Evolutionary conservation across 2,329 filamentous ascomycete species (phyloP), one percentile per base, ranked within the genome.

Genomic region (Botrytis fabae): DNA sequence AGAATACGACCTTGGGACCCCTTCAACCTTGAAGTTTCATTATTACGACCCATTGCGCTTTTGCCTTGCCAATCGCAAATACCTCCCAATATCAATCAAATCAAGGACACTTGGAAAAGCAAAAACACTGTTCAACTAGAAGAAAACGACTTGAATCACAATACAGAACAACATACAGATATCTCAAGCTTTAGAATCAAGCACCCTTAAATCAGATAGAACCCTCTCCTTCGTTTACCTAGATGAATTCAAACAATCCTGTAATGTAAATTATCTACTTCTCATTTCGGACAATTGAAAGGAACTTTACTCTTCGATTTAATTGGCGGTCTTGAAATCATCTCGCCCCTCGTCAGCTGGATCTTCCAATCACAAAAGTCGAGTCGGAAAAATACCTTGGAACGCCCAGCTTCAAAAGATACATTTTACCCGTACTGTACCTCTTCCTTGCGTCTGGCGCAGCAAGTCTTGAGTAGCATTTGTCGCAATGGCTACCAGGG

Each of bases 401-500:
- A 54, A 28, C 44, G 63, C 63, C 63, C 63, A 65, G 63, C 63
- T 65, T 65, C 44, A 38, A n/a, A 66, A 51, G 32, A 70, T 42
- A 64, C 32, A 38, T 51, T 63, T 62, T 63, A 63, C 44, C 69
- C 59, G 40, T 42, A 70, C 57, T 57, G 28, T n/a, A 60, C 61
- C 70, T 71, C 70, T 51, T 66, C 48, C 70, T 71, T 71, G 61
- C 70, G 38, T 71, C 69, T 71, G 69, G 69, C 61, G 25, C 61
- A 71, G 61, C 60, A 44, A 54, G 44, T 65, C 44, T 44, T 71
- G 69, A n/a, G 32, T 71, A 42, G 69, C 35, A 71, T 64, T 70
- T 71, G 69, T 64, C 69, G 69, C 44, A 64, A 71, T 71, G 20
- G 22, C 38, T 62, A 48, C 68, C n/a, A 16, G 68, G 57, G 46